phyloP scores from a whole-genome alignment of 106 monocot genomes.

The Posidonia australis region DNA sequence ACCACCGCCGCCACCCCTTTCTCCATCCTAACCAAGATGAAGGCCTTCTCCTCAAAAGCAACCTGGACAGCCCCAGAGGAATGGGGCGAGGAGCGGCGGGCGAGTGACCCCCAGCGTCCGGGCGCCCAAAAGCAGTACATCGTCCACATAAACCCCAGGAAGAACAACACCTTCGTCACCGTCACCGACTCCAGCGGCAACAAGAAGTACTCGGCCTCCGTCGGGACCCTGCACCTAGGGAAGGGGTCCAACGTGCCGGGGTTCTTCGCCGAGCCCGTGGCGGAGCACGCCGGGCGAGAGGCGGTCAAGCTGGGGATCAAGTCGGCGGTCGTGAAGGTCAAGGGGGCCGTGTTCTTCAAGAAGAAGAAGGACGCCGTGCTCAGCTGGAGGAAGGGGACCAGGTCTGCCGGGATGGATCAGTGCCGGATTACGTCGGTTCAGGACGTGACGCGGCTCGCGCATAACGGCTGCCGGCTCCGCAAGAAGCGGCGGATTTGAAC shows the following conservation, averaged over 20 bases:
- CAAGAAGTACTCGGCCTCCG: constrained; percentile 17
- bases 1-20: neutral
- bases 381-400: constrained; percentile 14
- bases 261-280: constrained; percentile 15
- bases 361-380: constrained; percentile 25
- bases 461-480: constrained; percentile 20
- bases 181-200: constrained; percentile 19
- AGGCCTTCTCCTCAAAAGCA: constrained; percentile 2
- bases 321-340: constrained; percentile 20
- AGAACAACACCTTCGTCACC: constrained; percentile 27
- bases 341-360: constrained; percentile 16
- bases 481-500: constrained; percentile 21
- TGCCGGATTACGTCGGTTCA: constrained; percentile 8
- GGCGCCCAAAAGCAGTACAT: constrained; percentile 8
- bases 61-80: constrained; percentile 3
- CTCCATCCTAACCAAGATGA: too few relatives aligned
- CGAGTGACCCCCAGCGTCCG: neutral
- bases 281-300: constrained; percentile 15
- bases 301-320: constrained; percentile 15
- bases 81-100: constrained; percentile 16
- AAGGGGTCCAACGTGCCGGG: constrained; percentile 14
- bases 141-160: constrained; percentile 18
- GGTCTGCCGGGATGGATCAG: constrained; percentile 13
- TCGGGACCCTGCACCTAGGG: constrained; percentile 13
- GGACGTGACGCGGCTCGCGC: constrained; percentile 19